These are phyloP conservation scores for Marasmius oreades DNA, from an alignment of 1,284 basidiomycete species.

Conservation along the genomic window DNA sequence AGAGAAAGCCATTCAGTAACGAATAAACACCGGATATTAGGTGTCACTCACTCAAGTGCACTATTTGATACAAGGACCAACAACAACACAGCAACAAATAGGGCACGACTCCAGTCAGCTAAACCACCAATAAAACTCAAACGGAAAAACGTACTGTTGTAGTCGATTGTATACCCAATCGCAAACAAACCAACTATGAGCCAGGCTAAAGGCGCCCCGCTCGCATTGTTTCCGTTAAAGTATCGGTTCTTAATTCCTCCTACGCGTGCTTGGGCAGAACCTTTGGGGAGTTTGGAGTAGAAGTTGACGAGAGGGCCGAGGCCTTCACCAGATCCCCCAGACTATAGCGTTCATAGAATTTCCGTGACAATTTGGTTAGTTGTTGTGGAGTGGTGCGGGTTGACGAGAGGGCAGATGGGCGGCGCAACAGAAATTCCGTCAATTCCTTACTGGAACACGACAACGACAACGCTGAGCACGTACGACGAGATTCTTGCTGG, in stretches of 20 bases:
- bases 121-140: neutral
- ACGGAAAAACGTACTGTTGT: conserved; percentile 70
- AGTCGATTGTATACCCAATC: conserved; percentile 88
- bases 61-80: conserved; percentile 24
- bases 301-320: conserved; percentile 87
- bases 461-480: conserved; percentile 26
- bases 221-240: conserved; percentile 86
- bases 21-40: conserved; percentile 11
- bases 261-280: conserved; percentile 59
- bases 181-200: conserved; percentile 76
- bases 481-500: conserved; percentile 85
- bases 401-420: neutral
- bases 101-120: neutral
- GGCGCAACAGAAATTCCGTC: neutral
- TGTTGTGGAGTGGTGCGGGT: neutral
- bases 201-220: conserved; percentile 68
- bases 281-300: conserved; percentile 91
- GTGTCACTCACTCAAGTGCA: conserved; percentile 31
- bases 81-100: conserved; percentile 18
- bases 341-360: conserved; percentile 34
- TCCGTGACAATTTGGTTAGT: neutral
- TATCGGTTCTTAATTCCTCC: conserved; percentile 74
- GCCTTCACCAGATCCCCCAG: conserved; percentile 75
- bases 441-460: neutral
- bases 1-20: conserved; percentile 14